Conservation (phyloP, 2,329 filamentous ascomycete species). For the Alternaria novae-zelandiae region DNA sequence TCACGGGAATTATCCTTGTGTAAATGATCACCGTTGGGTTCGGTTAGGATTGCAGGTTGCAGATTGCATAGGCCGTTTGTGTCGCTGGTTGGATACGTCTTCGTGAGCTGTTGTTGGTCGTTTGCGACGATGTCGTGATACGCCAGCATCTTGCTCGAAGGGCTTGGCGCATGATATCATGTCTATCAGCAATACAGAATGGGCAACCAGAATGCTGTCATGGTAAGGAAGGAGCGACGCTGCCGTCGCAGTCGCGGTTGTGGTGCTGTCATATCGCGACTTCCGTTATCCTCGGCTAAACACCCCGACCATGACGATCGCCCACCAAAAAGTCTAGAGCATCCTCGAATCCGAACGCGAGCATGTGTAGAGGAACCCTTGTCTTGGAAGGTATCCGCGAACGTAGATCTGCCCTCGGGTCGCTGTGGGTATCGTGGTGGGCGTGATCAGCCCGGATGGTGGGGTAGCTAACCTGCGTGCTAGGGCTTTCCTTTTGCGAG, state of each 20-base stretch:
- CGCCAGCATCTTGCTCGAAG: background rate
- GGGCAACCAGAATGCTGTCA: background rate
- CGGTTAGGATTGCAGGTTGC: background rate
- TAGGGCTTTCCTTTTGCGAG: background rate
- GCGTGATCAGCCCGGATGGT: background rate
- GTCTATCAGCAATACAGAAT: background rate
- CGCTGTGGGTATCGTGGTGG: background rate
- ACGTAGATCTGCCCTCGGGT: background rate
- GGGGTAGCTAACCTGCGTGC: background rate
- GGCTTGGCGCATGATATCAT: background rate
- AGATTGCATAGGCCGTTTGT: background rate
- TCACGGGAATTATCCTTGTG: background rate
- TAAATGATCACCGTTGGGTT: too few species aligned
- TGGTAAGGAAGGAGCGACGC: background rate
- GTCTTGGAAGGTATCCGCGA: background rate
- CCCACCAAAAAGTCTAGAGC: background rate
- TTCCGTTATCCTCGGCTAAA: background rate
- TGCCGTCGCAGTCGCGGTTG: background rate
- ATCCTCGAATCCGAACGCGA: constrained; percentile 4
- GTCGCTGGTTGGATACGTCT: background rate
- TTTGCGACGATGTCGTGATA: accelerated
- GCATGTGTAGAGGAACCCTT: background rate
- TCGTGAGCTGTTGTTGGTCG: background rate
- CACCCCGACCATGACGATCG: background rate
- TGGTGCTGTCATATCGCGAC: background rate